Base-by-base conservation (phyloP, 2,329 filamentous ascomycete species). In the Colletotrichum liriopes region DNA sequence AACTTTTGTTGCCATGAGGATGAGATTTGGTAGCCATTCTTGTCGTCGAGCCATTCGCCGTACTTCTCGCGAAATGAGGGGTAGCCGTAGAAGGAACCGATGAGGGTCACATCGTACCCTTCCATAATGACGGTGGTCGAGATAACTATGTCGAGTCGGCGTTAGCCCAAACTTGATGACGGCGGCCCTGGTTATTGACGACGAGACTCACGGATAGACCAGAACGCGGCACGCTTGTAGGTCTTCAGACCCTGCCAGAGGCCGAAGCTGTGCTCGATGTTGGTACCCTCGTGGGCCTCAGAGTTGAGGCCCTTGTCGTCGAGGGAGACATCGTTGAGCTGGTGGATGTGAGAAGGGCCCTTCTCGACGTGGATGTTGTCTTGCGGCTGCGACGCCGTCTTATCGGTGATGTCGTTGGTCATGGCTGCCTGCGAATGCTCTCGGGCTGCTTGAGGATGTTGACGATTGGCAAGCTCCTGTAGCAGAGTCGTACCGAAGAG, bases 1-100 rank as follows among this genome's bases (percentile, higher is more conserved):
- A 90, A 81, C 2, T 81, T 84, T 26, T 86, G 83, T 77, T 90
- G 88, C 88, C 88, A 90, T 5, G 82, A 76, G 2, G 86, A 83
- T 4, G 83, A 83, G 74, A 90, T 82, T 75, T 88, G 83, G 58
- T 86, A 86, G 11, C 80, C 80, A 26, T 79, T 78, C 41, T 84
- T 75, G 0, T 77, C 72, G 49, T 80, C 73, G 18, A 79, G 75
- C 29, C 62, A 83, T 5, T 76, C 77, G 54, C 85, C 85, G 69
- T 86, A 88, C 74, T 79, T 84, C 69, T 75, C 75, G 11, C 77
- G 79, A 76, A 82, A 86, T 68, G 67, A 74, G 1, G 77, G 83
- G 77, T 85, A 86, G 6, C 80, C 85, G 73, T 82, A 86, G 77
- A 87, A 86, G 23, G 82, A 84, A n/a, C 80, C 74, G n/a, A 88